phyloP scores from a whole-genome alignment of 208 protist species.

The Trypanosoma mega region DNA sequence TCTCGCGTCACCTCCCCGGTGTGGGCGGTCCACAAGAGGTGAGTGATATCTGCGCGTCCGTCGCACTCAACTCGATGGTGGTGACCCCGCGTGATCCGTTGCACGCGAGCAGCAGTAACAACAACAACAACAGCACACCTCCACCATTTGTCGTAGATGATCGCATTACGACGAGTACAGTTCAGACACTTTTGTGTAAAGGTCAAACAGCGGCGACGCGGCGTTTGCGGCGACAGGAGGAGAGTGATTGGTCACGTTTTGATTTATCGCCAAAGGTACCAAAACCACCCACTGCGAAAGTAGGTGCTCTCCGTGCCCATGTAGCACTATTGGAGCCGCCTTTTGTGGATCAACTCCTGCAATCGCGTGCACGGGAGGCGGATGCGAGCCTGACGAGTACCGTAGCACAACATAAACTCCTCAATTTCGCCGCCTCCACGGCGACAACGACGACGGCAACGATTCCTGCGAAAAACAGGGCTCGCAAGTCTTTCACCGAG shows the following conservation, averaged over 20 bases:
- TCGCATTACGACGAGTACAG: constrained; percentile 56
- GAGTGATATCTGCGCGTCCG: too few species aligned
- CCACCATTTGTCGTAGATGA: constrained; percentile 34
- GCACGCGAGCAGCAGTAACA: neutral
- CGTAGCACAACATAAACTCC: too few species aligned
- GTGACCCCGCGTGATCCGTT: neutral
- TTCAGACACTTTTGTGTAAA: constrained; percentile 44
- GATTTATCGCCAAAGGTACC: neutral
- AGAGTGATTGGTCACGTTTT: neutral
- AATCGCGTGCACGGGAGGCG: constrained; percentile 4
- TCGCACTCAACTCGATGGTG: neutral
- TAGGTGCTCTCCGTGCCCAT: constrained; percentile 7
- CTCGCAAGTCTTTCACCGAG: neutral
- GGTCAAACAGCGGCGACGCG: constrained; percentile 20
- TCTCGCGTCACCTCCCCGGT: too few species aligned
- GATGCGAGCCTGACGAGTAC: too few species aligned
- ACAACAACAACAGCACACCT: too few species aligned
- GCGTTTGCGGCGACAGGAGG: neutral
- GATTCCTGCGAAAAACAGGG: neutral
- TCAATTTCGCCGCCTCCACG: neutral
- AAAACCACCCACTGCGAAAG: neutral
- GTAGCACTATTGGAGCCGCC: constrained; percentile 19
- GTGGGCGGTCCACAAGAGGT: too few species aligned
- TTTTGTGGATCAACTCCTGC: constrained; percentile 20
- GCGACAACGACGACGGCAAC: neutral